Evolutionary conservation across 2,329 filamentous ascomycete genomes (phyloP).

Genomic region (Fusarium torulosum): DNA sequence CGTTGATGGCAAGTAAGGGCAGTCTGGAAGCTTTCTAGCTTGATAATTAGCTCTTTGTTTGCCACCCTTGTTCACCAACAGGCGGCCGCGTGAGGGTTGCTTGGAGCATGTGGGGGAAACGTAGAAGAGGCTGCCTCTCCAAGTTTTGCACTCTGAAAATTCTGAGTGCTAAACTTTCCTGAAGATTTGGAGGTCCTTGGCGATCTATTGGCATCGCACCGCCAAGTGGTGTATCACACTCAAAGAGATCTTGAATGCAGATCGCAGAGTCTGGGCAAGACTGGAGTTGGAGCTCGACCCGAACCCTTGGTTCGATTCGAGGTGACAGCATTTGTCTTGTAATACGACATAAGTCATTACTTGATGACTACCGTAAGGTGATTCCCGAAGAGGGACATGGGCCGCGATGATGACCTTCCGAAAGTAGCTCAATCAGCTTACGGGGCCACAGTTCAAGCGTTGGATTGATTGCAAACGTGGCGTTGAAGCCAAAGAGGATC

Average conservation of each 20-base stretch:
- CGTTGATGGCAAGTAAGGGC: constrained; percentile 4
- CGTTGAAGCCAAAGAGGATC: constrained; percentile 12
- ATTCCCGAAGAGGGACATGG: constrained; percentile 6
- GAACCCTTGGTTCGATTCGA: constrained; percentile 22
- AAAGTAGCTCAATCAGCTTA: constrained; percentile 41
- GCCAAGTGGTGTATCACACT: constrained; percentile 35
- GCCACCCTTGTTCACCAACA: constrained; percentile 16
- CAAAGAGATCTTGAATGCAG: constrained; percentile 25
- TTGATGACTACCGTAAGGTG: constrained; percentile 14
- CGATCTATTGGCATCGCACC: constrained; percentile 38
- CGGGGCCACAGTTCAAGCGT: constrained; percentile 10
- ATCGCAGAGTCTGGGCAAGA: constrained; percentile 41
- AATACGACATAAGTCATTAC: constrained; percentile 3
- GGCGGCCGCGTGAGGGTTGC: constrained; percentile 7
- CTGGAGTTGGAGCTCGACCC: constrained; percentile 16
- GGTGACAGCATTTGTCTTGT: constrained; percentile 15
- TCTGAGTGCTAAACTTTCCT: background rate
- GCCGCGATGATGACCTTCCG: constrained; percentile 42
- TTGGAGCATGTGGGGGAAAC: constrained; percentile 29
- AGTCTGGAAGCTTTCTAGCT: constrained; percentile 49
- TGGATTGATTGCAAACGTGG: constrained; percentile 25
- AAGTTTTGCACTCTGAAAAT: constrained; percentile 2
- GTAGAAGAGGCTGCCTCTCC: constrained; percentile 6
- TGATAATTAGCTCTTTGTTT: constrained; percentile 1
- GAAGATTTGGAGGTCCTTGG: constrained; percentile 13